Conservation (phyloP, 129 eudicot species). For the Chrysanthemum seticuspe region DNA sequence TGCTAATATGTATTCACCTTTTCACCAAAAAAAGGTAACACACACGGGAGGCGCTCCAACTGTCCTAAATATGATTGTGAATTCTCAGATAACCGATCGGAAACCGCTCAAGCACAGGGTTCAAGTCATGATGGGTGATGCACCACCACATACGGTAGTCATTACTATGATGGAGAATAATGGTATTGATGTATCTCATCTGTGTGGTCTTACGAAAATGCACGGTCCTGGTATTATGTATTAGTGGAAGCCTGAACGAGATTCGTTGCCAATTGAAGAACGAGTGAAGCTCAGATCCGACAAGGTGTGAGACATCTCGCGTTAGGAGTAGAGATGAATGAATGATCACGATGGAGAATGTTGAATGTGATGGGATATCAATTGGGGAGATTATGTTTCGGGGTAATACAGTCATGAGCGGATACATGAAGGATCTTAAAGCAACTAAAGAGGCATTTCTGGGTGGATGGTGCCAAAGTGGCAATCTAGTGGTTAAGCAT, state of each 20-base stretch:
- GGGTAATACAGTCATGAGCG: conserved; percentile 73
- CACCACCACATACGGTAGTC: conserved; percentile 65
- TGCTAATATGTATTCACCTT: too few relatives aligned
- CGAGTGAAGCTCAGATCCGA: conserved; percentile 49
- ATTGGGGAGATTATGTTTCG: conserved; percentile 67
- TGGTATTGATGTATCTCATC: conserved; percentile 54
- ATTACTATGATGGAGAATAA: conserved; percentile 54
- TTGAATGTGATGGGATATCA: conserved; percentile 55
- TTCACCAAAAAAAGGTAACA: conserved; percentile 38
- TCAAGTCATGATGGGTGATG: conserved; percentile 62
- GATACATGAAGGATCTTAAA: conserved; percentile 52
- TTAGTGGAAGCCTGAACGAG: conserved; percentile 73
- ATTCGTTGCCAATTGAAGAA: conserved; percentile 46
- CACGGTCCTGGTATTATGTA: conserved; percentile 63
- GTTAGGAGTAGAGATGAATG: conserved; percentile 52
- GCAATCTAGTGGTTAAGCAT: conserved; percentile 64
- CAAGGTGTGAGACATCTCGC: conserved; percentile 64
- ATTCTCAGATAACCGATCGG: conserved; percentile 41
- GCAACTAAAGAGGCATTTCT: conserved; percentile 57
- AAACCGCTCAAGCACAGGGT: conserved; percentile 68
- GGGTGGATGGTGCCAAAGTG: conserved; percentile 63
- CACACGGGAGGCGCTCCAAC: conserved; percentile 93
- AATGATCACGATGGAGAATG: conserved; percentile 54
- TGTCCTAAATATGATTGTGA: conserved; percentile 72
- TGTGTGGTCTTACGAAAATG: conserved; percentile 64